phyloP scores from a whole-genome alignment of 495 filamentous ascomycete genomes.

The Aspergillus kassunensis region DNA sequence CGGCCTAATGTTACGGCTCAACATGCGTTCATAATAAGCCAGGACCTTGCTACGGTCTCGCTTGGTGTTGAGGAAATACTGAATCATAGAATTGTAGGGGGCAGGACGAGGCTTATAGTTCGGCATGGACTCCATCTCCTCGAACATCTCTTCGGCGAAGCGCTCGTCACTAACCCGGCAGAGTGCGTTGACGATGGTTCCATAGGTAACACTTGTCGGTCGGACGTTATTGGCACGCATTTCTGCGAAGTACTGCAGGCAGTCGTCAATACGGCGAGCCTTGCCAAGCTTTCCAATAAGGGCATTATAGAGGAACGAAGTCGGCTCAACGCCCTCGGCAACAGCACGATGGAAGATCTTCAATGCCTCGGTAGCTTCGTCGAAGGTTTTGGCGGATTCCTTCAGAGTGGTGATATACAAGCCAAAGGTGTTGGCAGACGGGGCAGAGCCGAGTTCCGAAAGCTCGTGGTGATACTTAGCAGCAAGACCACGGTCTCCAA shows the following conservation, averaged over 20 bases:
- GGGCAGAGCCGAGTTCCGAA: constrained; percentile 78
- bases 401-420: constrained; percentile 98
- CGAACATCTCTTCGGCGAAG: constrained; percentile 95
- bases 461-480: constrained; percentile 87
- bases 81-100: constrained; percentile 98
- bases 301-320: constrained; percentile 96
- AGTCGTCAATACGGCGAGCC: constrained; percentile 95
- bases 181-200: constrained; percentile 94
- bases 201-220: constrained; percentile 95
- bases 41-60: constrained; percentile 90
- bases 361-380: constrained; percentile 93
- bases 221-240: constrained; percentile 92
- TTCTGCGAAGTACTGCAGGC: constrained; percentile 94
- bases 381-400: constrained; percentile 93
- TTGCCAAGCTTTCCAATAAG: constrained; percentile 98
- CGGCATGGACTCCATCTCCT: constrained; percentile 98
- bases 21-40: constrained; percentile 95
- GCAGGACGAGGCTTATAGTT: constrained; percentile 98
- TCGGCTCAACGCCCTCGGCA: constrained; percentile 90
- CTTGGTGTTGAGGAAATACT: constrained; percentile 98
- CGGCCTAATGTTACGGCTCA: constrained; percentile 77
- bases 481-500: constrained; percentile 74
- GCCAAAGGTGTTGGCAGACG: constrained; percentile 95
- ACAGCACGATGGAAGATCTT: constrained; percentile 95
- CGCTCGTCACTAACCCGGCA: constrained; percentile 97